phyloP scores from a whole-genome alignment of 2,329 filamentous ascomycete species.

The Ceratocystis smalleyi region DNA sequence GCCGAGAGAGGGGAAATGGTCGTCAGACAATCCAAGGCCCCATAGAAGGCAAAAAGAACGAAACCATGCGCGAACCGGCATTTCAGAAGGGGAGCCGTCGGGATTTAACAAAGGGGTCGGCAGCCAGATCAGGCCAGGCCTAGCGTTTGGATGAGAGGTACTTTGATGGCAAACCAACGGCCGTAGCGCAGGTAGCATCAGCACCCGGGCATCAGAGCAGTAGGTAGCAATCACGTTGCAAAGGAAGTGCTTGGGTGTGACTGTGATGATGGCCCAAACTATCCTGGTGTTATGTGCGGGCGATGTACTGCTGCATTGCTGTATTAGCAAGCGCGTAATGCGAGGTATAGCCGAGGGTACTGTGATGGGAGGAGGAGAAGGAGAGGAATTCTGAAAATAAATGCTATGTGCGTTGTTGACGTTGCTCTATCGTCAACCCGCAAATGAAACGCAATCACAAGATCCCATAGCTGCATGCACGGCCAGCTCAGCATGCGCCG shows the following conservation, averaged over 20 bases:
- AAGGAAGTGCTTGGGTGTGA: not conserved
- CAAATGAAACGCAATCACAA: not conserved
- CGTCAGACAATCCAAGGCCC: too few relatives aligned
- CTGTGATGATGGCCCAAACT: not conserved
- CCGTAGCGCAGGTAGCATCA: not conserved
- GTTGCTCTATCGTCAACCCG: not conserved
- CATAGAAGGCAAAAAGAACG: not conserved
- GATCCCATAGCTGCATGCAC: not conserved
- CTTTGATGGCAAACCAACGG: too few relatives aligned
- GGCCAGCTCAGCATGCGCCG: not conserved
- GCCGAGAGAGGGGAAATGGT: too few relatives aligned
- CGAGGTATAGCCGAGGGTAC: not conserved
- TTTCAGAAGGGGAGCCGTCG: not conserved
- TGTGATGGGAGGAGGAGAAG: not conserved
- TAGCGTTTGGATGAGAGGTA: not conserved
- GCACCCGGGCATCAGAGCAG: not conserved
- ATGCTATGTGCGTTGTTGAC: not conserved
- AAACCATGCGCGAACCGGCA: not conserved
- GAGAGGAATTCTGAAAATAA: too few relatives aligned
- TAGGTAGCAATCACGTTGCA: too few relatives aligned
- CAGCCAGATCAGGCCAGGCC: not conserved
- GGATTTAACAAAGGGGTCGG: constrained; percentile 1
- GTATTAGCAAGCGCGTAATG: not conserved
- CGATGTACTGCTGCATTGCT: not conserved
- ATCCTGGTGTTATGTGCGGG: too few relatives aligned